A percentile compares a stretch with the other conserved stretches of the same genome.
Evolutionary conservation across 345 rosid genomes (phyloP).

Genomic region (Aquilaria yunnanensis): DNA sequence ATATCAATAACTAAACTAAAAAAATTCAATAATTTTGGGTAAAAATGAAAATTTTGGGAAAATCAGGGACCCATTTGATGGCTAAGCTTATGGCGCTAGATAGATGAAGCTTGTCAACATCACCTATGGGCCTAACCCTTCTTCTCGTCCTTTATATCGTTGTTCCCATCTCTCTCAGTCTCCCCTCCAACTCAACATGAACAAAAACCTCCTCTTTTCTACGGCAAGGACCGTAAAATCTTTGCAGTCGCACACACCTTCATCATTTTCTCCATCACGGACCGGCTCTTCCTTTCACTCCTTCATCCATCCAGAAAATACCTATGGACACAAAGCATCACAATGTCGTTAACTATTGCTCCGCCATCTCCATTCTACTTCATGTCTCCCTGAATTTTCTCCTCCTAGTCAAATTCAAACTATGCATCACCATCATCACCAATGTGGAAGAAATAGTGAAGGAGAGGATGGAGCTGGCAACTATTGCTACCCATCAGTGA

Average conservation of each 20-base stretch:
- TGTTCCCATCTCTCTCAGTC: conserved; percentile 52
- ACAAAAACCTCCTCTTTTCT: conserved; percentile 54
- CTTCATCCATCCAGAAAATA: conserved; percentile 90
- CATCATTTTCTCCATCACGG: conserved; percentile 76
- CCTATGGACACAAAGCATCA: conserved; percentile 79
- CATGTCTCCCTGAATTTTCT: conserved; percentile 83
- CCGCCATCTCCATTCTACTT: conserved; percentile 75
- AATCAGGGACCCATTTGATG: conserved; percentile 81
- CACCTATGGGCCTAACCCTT: conserved; percentile 81
- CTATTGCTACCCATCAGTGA: no score
- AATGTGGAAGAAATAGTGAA: no score
- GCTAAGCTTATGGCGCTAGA: conserved; percentile 96
- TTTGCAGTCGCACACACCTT: conserved; percentile 71
- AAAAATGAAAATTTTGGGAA: no score
- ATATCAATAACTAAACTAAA: no score
- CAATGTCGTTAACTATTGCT: conserved; percentile 85
- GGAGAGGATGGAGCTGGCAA: no score
- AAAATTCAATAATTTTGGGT: no score
- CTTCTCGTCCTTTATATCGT: conserved; percentile 81
- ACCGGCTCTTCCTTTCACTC: conserved; percentile 78
- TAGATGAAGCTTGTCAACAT: conserved; percentile 80
- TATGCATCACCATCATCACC: conserved; percentile 42
- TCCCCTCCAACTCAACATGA: conserved; percentile 73
- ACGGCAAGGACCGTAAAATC: conserved; percentile 78
- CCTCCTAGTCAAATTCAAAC: conserved; percentile 63